Evolutionary conservation across 1,284 basidiomycete species (phyloP).

Genomic region (Cutaneotrichosporon sp.): DNA sequence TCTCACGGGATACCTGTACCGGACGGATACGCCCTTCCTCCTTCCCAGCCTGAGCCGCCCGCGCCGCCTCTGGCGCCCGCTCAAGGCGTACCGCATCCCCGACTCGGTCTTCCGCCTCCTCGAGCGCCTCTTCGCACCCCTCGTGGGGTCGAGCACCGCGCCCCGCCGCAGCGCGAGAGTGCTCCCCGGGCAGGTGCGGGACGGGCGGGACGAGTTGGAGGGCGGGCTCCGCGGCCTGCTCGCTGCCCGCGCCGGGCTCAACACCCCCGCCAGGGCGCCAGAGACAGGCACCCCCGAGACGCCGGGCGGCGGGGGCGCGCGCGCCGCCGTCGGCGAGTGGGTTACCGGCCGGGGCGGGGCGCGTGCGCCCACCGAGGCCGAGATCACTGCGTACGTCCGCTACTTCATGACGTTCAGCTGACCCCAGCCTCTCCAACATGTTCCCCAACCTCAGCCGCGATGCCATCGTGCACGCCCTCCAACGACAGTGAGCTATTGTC

Average conservation of each 20-base stretch:
- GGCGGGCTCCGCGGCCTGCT: slow-evolving; percentile 44
- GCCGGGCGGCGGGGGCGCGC: slow-evolving; percentile 30
- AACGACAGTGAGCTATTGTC: slow-evolving; percentile 66
- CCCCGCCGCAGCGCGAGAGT: slow-evolving; percentile 62
- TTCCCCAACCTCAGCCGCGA: slow-evolving; percentile 77
- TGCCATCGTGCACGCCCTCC: slow-evolving; percentile 72
- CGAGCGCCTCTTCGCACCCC: slow-evolving; percentile 60
- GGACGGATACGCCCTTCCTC: slow-evolving; percentile 66
- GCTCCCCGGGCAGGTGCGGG: slow-evolving; percentile 59
- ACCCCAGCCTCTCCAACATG: slow-evolving; percentile 66
- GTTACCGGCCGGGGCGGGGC: slow-evolving; percentile 68
- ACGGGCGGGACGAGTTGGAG: slow-evolving; percentile 5
- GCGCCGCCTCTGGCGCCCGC: slow-evolving; percentile 42
- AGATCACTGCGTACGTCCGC: slow-evolving; percentile 59
- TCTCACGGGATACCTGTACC: slow-evolving; percentile 71
- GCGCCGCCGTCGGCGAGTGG: slow-evolving; percentile 72
- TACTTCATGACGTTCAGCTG: slow-evolving; percentile 1
- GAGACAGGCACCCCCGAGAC: slow-evolving; percentile 9
- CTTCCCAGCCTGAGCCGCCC: slow-evolving; percentile 35
- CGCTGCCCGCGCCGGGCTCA: slow-evolving; percentile 21
- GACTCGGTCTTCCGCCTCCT: slow-evolving; percentile 60
- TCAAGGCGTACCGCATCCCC: slow-evolving; percentile 74
- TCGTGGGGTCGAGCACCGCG: slow-evolving; percentile 65
- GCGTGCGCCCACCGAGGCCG: slow-evolving; percentile 69
- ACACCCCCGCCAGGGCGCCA: slow-evolving; percentile 16